phyloP scores from a whole-genome alignment of 75 land plant genomes.

The Gnetum montanum region DNA sequence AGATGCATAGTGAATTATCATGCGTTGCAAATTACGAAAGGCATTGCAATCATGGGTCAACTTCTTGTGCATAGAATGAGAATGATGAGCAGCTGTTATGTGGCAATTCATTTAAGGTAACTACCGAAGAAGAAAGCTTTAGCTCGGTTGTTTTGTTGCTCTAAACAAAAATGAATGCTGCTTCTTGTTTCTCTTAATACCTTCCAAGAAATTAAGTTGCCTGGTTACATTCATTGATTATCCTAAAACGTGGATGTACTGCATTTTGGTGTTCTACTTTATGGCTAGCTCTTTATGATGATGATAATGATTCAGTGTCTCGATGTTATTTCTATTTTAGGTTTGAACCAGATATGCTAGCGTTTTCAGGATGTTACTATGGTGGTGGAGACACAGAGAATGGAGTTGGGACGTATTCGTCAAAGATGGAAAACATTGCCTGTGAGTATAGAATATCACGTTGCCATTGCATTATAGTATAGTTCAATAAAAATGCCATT shows the following conservation, averaged over 20 bases:
- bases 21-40: slow-evolving; percentile 72
- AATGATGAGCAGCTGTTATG: slow-evolving; percentile 56
- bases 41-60: slow-evolving; percentile 59
- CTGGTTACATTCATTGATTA: too few relatives aligned
- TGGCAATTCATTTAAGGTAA: slow-evolving; percentile 96
- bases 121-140: background rate
- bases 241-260: too few relatives aligned
- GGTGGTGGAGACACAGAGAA: slow-evolving; percentile 90
- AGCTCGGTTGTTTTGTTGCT: background rate
- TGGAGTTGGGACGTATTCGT: slow-evolving; percentile 74
- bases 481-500: too few relatives aligned
- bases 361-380: slow-evolving; percentile 97
- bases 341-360: slow-evolving; percentile 99
- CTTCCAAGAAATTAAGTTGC: background rate
- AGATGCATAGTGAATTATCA: slow-evolving; percentile 90
- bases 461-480: too few relatives aligned
- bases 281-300: background rate
- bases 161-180: background rate
- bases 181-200: background rate
- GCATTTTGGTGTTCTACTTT: background rate
- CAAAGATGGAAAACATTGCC: slow-evolving; percentile 85
- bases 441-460: slow-evolving; percentile 24
- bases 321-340: slow-evolving; percentile 20
- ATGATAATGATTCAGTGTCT: background rate
- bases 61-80: slow-evolving; percentile 68